These are phyloP conservation scores for Colletotrichum salicis DNA, from an alignment of 2,329 filamentous ascomycete species.

Conservation along the genomic window DNA sequence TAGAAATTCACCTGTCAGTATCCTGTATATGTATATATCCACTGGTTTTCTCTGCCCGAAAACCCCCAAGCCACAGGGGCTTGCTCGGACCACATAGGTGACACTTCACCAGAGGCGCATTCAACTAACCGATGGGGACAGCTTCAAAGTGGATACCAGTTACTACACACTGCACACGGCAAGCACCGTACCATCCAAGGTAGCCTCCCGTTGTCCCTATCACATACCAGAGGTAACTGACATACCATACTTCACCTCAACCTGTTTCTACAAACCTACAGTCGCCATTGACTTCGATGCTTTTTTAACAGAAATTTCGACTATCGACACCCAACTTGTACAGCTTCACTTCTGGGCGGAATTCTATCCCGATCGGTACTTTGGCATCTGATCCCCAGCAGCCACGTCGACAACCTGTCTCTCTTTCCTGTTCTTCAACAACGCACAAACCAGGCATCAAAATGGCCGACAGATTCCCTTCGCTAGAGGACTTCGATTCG, in stretches of 20 bases:
- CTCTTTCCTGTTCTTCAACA: constrained; percentile 10
- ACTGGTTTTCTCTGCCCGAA: accelerated
- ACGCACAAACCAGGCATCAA: constrained; percentile 39
- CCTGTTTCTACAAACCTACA: not conserved
- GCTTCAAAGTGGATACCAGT: constrained; percentile 3
- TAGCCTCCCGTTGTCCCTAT: constrained; percentile 8
- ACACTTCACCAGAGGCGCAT: constrained; percentile 4
- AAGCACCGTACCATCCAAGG: constrained; percentile 28
- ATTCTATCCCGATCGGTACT: not conserved
- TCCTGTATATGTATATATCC: constrained; percentile 12
- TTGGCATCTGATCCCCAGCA: constrained; percentile 49
- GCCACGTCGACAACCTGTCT: constrained; percentile 76
- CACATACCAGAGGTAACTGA: not conserved
- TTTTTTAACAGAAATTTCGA: not conserved
- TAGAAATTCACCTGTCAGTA: constrained; percentile 1
- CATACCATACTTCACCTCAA: not conserved
- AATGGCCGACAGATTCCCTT: constrained; percentile 85
- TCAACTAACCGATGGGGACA: constrained; percentile 29
- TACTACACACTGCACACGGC: constrained; percentile 14
- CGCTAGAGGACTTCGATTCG: constrained; percentile 80
- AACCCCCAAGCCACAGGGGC: not conserved
- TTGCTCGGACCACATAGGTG: not conserved
- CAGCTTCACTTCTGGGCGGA: not conserved
- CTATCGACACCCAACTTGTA: not conserved
- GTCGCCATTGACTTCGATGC: not conserved